Conservation (phyloP, 805 yeast species). For the Wickerhamomyces strasburgensis region DNA sequence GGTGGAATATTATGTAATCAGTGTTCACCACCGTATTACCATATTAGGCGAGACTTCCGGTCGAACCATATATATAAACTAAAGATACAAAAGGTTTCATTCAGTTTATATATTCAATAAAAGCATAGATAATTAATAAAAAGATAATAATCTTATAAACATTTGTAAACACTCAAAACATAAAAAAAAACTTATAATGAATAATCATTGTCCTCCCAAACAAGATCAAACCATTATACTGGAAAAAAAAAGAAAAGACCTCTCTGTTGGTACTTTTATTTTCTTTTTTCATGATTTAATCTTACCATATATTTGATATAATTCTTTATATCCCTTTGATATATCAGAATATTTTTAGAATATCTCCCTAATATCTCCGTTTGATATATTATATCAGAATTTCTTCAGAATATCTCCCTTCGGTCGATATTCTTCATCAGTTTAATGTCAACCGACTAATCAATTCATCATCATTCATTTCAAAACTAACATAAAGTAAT, state of each 20-base stretch:
- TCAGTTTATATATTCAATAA: no score
- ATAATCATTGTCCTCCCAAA: slow-evolving; percentile 22
- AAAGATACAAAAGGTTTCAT: no score
- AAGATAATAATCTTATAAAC: no score
- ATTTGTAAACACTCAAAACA: slow-evolving; percentile 15
- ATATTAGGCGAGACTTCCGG: no score
- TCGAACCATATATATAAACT: no score
- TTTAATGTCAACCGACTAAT: slow-evolving; percentile 12
- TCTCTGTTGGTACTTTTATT: neutral
- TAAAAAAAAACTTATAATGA: slow-evolving; percentile 23
- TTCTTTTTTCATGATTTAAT: neutral
- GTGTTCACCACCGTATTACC: no score
- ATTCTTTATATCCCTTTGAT: no score
- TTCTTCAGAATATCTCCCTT: neutral
- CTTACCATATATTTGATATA: neutral
- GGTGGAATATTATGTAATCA: no score
- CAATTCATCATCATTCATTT: slow-evolving; percentile 28
- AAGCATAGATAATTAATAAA: no score
- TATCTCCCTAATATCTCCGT: no score
- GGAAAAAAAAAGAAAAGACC: slow-evolving; percentile 20
- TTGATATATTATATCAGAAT: no score
- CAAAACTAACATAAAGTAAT: slow-evolving; percentile 66
- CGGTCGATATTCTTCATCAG: neutral
- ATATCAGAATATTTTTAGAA: no score
- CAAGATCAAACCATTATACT: slow-evolving; percentile 22